Evolutionary conservation across 2,329 filamentous ascomycete species (phyloP).

Genomic region (Ophiocordyceps sinensis): DNA sequence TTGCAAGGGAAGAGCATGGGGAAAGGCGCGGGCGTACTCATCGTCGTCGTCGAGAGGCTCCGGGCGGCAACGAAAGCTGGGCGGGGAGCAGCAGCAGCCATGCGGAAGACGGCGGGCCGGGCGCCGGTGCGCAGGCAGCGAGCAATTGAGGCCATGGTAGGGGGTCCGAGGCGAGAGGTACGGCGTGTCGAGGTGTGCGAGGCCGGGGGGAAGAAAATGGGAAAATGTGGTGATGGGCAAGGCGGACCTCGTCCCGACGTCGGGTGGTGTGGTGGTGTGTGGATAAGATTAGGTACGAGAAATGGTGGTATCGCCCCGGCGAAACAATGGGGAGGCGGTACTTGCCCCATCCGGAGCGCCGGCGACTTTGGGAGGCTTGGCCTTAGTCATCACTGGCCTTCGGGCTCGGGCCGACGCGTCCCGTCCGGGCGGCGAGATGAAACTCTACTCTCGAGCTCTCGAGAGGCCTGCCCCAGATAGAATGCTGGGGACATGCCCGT

Average conservation of each 20-base stretch:
- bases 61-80: slow-evolving; percentile 25
- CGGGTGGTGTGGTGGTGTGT: too few relatives aligned
- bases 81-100: slow-evolving; percentile 20
- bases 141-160: slow-evolving; percentile 45
- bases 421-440: too few relatives aligned
- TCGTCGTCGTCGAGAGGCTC: slow-evolving; percentile 23
- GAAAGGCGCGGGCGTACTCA: slow-evolving; percentile 14
- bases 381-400: too few relatives aligned
- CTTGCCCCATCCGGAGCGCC: neutral
- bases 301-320: neutral
- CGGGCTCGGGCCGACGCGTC: too few relatives aligned
- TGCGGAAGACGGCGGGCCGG: slow-evolving; percentile 16
- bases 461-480: too few relatives aligned
- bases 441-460: too few relatives aligned
- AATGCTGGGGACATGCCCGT: too few relatives aligned
- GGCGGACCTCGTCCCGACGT: neutral
- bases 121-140: slow-evolving; percentile 23
- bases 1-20: neutral
- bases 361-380: too few relatives aligned
- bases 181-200: neutral
- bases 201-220: neutral
- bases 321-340: neutral
- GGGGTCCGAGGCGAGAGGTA: neutral
- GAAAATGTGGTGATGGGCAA: neutral
- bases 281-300: neutral